Percentiles rank a stretch among this genome's conserved stretches.
phyloP scores from a whole-genome alignment of 1,284 basidiomycete genomes.

The Irpex rosettiformis region DNA sequence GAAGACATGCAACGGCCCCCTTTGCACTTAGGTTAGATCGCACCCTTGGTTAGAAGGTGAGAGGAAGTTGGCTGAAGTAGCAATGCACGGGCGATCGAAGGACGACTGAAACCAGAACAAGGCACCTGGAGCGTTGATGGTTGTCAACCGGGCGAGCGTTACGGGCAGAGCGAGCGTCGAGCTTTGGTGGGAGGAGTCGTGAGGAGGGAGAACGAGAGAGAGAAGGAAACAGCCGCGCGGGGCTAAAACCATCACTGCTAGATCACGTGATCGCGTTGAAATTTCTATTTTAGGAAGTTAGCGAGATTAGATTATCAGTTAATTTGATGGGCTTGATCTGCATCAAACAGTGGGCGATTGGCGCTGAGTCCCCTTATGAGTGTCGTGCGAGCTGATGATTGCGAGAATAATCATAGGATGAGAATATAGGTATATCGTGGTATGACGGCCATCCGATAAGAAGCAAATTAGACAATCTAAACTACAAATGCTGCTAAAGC shows the following conservation, averaged over 20 bases:
- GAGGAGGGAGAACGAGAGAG: not conserved
- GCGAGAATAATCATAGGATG: too few species aligned
- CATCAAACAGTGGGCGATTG: too few species aligned
- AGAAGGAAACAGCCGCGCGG: not conserved
- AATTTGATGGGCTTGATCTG: not conserved
- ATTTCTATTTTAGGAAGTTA: not conserved
- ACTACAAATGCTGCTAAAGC: conserved; percentile 8
- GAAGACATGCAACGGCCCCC: conserved; percentile 27
- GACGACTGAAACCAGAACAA: conserved; percentile 12
- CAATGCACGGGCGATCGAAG: conserved; percentile 18
- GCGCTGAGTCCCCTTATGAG: too few species aligned
- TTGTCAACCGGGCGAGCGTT: conserved; percentile 8
- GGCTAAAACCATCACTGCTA: not conserved
- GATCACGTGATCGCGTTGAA: conserved; percentile 1
- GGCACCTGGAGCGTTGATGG: conserved; percentile 29
- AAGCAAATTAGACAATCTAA: conserved; percentile 13
- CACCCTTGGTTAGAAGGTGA: conserved; percentile 34
- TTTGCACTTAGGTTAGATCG: conserved; percentile 47
- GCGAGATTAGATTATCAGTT: not conserved
- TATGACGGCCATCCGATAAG: conserved; percentile 4
- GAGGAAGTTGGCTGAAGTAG: conserved; percentile 28
- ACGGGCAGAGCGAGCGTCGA: conserved; percentile 1
- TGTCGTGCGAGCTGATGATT: too few species aligned
- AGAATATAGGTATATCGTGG: not conserved
- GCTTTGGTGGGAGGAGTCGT: not conserved